Percentiles rank a stretch among this genome's conserved stretches.
Evolutionary conservation across 2,329 filamentous ascomycete genomes (phyloP).

Genomic region (Conoideocrella luteorostrata): DNA sequence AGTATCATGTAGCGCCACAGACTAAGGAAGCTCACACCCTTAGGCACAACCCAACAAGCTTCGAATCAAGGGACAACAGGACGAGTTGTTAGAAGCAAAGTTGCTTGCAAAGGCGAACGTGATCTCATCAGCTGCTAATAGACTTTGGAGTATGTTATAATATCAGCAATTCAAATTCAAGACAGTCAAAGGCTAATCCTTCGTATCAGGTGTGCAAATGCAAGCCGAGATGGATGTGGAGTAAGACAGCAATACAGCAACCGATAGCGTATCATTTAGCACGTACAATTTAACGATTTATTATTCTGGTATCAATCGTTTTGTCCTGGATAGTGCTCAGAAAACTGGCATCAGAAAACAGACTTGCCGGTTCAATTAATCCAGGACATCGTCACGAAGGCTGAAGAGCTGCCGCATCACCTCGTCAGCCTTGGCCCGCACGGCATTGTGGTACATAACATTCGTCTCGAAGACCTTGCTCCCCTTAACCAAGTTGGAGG

Average conservation of each 20-base stretch:
- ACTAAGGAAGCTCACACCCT: constrained; percentile 4
- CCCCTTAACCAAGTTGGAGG: constrained; percentile 66
- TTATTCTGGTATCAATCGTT: too few relatives aligned
- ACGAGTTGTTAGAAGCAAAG: constrained; percentile 57
- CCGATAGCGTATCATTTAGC: too few relatives aligned
- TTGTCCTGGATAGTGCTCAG: too few relatives aligned
- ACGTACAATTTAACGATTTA: too few relatives aligned
- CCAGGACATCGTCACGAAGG: constrained; percentile 62
- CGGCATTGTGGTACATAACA: constrained; percentile 76
- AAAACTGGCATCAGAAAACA: too few relatives aligned
- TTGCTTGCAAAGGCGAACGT: constrained; percentile 59
- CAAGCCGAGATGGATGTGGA: constrained; percentile 44
- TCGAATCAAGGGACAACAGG: constrained; percentile 46
- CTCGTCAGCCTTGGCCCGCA: constrained; percentile 67
- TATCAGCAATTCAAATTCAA: background rate
- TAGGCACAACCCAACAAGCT: constrained; percentile 60
- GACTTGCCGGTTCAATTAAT: constrained; percentile 36
- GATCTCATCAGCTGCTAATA: constrained; percentile 63
- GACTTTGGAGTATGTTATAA: constrained; percentile 55
- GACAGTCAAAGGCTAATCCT: background rate
- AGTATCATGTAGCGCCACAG: too few relatives aligned
- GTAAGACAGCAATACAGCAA: too few relatives aligned
- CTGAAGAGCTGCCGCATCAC: constrained; percentile 71
- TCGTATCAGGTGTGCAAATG: constrained; percentile 39
- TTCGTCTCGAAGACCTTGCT: constrained; percentile 83